Percentiles rank a stretch among this genome's conserved stretches.
phyloP scores from a whole-genome alignment of 371 early-diverging fungal genomes.

The Neoconidiobolus thromboides region DNA sequence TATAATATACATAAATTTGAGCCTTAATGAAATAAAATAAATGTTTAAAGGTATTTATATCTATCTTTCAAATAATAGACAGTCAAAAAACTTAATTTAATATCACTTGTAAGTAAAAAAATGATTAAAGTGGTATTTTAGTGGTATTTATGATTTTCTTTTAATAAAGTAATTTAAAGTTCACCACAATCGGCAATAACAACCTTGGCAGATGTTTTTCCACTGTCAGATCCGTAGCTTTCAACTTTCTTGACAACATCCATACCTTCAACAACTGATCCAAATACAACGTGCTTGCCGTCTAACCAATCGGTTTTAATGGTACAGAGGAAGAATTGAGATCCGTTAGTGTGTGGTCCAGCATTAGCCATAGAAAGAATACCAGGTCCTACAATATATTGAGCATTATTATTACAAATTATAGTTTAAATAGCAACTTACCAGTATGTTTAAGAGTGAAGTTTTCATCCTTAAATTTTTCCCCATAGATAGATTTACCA shows the following conservation, averaged over 20 bases:
- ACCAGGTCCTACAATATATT: conserved; percentile 40
- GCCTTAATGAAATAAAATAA: no score
- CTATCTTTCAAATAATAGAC: no score
- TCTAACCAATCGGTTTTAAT: conserved; percentile 79
- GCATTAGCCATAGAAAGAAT: conserved; percentile 90
- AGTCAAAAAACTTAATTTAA: no score
- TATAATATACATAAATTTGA: no score
- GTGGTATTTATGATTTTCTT: no score
- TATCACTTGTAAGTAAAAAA: no score
- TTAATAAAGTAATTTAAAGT: neutral
- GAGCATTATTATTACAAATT: neutral
- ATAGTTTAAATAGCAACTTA: neutral
- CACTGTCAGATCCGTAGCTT: conserved; percentile 8
- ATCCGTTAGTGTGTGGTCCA: conserved; percentile 88
- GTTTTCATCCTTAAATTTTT: conserved; percentile 92
- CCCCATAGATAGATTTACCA: conserved; percentile 91
- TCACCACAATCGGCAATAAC: conserved; percentile 5
- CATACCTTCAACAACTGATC: conserved; percentile 48
- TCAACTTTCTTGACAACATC: conserved; percentile 14
- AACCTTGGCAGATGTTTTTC: conserved; percentile 11
- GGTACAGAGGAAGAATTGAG: conserved; percentile 89
- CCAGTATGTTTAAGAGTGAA: conserved; percentile 84
- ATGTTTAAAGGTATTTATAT: no score
- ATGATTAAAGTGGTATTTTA: no score
- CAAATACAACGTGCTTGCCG: conserved; percentile 99